Percentiles rank a stretch among this genome's conserved stretches.
These are phyloP conservation scores for Phytophthora boehmeriae DNA, from an alignment of 352 stramenopile genomes.

Conservation along the genomic window DNA sequence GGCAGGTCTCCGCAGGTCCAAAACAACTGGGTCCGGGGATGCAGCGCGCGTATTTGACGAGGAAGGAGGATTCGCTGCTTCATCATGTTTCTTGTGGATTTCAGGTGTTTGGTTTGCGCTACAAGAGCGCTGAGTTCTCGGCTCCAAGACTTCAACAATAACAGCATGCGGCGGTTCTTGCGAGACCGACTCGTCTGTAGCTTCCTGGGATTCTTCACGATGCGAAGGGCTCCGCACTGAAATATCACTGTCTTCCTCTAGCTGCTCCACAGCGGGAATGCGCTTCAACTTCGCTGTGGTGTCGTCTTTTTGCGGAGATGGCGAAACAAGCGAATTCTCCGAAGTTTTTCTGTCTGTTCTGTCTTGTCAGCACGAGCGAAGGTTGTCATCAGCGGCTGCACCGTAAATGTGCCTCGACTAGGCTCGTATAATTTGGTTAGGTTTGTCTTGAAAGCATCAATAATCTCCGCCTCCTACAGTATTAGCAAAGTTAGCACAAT, in stretches of 20 bases:
- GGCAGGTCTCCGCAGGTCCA: conserved; percentile 22
- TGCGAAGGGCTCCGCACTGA: background rate
- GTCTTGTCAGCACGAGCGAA: conserved; percentile 35
- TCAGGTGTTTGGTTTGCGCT: background rate
- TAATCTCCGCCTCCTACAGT: conserved; percentile 55
- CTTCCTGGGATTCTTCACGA: conserved; percentile 6
- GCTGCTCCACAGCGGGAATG: conserved; percentile 6
- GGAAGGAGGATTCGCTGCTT: conserved; percentile 1
- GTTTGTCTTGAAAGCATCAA: conserved; percentile 62
- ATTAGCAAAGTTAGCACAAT: background rate
- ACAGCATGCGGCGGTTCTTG: conserved; percentile 17
- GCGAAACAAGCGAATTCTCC: conserved; percentile 5
- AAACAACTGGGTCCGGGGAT: conserved; percentile 12
- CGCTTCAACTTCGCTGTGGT: background rate
- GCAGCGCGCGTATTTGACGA: conserved; percentile 12
- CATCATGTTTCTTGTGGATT: background rate
- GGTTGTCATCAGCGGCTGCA: conserved; percentile 59
- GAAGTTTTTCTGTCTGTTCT: conserved; percentile 15
- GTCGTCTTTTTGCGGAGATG: background rate
- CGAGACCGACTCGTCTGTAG: conserved; percentile 1
- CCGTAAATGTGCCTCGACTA: conserved; percentile 60
- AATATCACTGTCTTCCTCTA: conserved; percentile 2
- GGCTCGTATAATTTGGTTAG: conserved; percentile 72
- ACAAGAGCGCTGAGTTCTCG: conserved; percentile 1
- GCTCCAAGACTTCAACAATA: conserved; percentile 24